Evolutionary conservation across 306 rosid species (phyloP), one percentile per base, ranked within the genome.

Genomic region (Malus sieversii): DNA sequence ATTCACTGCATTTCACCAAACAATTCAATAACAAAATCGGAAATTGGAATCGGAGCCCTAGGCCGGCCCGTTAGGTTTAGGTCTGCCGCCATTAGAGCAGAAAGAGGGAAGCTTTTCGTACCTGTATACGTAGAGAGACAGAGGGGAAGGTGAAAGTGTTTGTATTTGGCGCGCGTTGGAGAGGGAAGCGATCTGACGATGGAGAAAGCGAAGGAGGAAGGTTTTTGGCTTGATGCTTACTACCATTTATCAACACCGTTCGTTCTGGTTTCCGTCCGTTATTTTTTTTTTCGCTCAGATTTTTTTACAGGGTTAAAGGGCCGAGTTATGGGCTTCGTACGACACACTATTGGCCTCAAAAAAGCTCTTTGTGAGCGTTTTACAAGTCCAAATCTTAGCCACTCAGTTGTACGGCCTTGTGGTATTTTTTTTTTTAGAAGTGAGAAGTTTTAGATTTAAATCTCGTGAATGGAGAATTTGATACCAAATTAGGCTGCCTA

Each of bases 171-270:
- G 79, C 79, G 72, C 51, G 38, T n/a, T n/a, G 76, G 51, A n/a
- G 52, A 78, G 44, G 58, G 57, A 11, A 58, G 27, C 55, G 62
- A 87, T 87, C 88, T 71, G 87, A 85, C 91, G 87, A 81, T 83
- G 85, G 81, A 85, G 84, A 85, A 66, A 35, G 44, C 69, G 69
- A 78, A 77, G 57, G 85, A 60, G 29, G 46, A 44, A 72, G 65
- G 68, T 16, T 70, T 77, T 82, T 73, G 76, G 82, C 81, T 18
- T 75, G 60, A 52, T 67, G 73, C 77, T 78, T 71, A 76, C 62
- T 71, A 76, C 62, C 70, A 45, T 44, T 44, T 68, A 68, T 82
- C 82, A 44, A 4, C 53, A 74, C 85, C 80, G 87, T 81, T 75
- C 74, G 84, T 70, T 83, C 23, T 33, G 57, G 60, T 55, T 61